Conservation (phyloP, 306 rosid genomes). For the Lathyrus oleraceus region DNA sequence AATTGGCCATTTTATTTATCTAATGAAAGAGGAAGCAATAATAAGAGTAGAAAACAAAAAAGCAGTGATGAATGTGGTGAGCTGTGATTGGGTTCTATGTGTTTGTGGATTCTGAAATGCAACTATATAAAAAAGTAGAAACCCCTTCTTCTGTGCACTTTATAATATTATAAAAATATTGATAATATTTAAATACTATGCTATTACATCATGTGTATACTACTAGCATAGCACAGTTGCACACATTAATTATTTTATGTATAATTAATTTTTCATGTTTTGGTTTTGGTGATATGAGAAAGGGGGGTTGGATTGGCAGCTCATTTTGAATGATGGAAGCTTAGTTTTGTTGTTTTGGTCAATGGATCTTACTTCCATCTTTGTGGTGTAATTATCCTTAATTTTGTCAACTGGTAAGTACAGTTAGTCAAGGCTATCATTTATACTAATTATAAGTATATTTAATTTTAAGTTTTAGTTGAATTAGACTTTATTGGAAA, state of each 20-base stretch:
- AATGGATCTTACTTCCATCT: neutral
- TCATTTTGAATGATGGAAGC: conserved; percentile 46
- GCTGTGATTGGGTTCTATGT: conserved; percentile 64
- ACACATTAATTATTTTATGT: neutral
- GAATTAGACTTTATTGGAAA: too few relatives aligned
- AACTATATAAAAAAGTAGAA: conserved; percentile 44
- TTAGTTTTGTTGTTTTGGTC: conserved; percentile 32
- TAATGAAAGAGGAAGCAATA: conserved; percentile 10
- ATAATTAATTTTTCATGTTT: neutral
- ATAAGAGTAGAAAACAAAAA: conserved; percentile 27
- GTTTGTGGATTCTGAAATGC: conserved; percentile 62
- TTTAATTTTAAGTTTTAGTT: neutral
- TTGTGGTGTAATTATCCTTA: neutral
- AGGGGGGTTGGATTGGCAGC: conserved; percentile 38
- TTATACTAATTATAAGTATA: neutral
- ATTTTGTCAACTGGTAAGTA: neutral
- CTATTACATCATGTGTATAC: neutral
- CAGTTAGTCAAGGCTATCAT: neutral
- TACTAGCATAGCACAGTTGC: neutral
- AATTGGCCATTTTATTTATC: neutral
- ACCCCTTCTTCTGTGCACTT: conserved; percentile 34
- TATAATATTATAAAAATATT: conserved; percentile 6
- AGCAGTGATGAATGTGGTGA: conserved; percentile 54
- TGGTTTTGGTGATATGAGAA: conserved; percentile 22
- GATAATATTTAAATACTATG: neutral